Evolutionary conservation across 2,329 filamentous ascomycete species (phyloP).

Genomic region (Coniochaeta hoffmannii): DNA sequence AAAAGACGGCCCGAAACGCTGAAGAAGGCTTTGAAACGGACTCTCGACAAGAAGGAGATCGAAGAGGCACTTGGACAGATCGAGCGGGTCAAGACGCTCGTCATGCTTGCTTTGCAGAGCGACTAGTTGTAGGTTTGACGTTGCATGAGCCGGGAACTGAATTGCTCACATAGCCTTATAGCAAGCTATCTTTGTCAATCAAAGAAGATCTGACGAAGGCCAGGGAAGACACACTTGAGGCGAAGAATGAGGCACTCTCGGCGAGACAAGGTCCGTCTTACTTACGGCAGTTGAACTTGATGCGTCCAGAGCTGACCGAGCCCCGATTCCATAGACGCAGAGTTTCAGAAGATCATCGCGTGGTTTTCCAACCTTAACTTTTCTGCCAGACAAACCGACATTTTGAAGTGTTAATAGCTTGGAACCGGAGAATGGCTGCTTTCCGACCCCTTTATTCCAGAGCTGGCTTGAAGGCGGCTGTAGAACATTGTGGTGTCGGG

Average conservation of each 20-base stretch:
- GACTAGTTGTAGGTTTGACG: not conserved
- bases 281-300: not conserved
- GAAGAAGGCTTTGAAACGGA: not conserved
- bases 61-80: not conserved
- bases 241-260: not conserved
- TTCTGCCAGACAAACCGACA: not conserved
- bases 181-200: not conserved
- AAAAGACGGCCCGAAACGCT: not conserved
- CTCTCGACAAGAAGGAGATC: not conserved
- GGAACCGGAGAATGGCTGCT: constrained; percentile 40
- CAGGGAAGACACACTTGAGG: not conserved
- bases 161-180: not conserved
- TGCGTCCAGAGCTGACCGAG: not conserved
- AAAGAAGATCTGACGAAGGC: not conserved
- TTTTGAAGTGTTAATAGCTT: not conserved
- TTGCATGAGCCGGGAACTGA: not conserved
- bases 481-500: constrained; percentile 22
- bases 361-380: not conserved
- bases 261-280: not conserved
- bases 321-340: not conserved
- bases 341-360: not conserved
- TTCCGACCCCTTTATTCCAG: constrained; percentile 23
- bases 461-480: constrained; percentile 19
- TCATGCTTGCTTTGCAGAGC: not conserved
- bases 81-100: not conserved